phyloP scores from a whole-genome alignment of 2,329 filamentous ascomycete genomes.

The Colletotrichum zoysiae region DNA sequence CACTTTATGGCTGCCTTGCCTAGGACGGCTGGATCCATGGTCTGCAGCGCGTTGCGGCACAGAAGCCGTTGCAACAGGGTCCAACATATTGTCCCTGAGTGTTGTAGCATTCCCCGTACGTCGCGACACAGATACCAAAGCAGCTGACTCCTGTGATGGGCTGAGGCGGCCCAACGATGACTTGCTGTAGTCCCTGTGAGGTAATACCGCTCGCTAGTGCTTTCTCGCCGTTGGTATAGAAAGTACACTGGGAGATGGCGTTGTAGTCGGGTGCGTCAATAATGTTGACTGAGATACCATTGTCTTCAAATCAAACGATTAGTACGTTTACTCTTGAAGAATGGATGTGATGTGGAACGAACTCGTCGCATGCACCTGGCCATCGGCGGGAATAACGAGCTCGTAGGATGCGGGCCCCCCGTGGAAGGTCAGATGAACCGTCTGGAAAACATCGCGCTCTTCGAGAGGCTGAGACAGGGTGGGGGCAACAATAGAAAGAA shows the following conservation, averaged over 20 bases:
- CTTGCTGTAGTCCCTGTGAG: conserved; percentile 51
- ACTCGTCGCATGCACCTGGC: conserved; percentile 54
- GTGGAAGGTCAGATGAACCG: conserved; percentile 59
- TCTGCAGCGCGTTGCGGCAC: conserved; percentile 56
- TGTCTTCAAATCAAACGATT: conserved; percentile 49
- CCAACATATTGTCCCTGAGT: conserved; percentile 52
- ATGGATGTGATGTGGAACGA: conserved; percentile 22
- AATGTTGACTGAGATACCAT: conserved; percentile 53
- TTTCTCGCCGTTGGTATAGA: conserved; percentile 53
- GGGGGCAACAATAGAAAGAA: conserved; percentile 32
- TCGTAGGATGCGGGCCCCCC: conserved; percentile 56
- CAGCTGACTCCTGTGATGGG: conserved; percentile 58
- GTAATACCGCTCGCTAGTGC: conserved; percentile 50
- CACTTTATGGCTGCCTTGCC: accelerated
- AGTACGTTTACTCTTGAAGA: not conserved
- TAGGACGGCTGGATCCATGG: conserved; percentile 49
- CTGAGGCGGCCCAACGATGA: conserved; percentile 60
- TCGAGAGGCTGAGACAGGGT: conserved; percentile 29
- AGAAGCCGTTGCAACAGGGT: conserved; percentile 59
- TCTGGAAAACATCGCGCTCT: conserved; percentile 51
- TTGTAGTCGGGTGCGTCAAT: conserved; percentile 60
- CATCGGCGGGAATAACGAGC: conserved; percentile 58
- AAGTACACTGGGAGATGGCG: conserved; percentile 57
- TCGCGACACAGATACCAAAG: conserved; percentile 56
- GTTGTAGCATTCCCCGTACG: conserved; percentile 55